phyloP scores from a whole-genome alignment of 352 stramenopile genomes.

The Globisporangium recalcitrans region DNA sequence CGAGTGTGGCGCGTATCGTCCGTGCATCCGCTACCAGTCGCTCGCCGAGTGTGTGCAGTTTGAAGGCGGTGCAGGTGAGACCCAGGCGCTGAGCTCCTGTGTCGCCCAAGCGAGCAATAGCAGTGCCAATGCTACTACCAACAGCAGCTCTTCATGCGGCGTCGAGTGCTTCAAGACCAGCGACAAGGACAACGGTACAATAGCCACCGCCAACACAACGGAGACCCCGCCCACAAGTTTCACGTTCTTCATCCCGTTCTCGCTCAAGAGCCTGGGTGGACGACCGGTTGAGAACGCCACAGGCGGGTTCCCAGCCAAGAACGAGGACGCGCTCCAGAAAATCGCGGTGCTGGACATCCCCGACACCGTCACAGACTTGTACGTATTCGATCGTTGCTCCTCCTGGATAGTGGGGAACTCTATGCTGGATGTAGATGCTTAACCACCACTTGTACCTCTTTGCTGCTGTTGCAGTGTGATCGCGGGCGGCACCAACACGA shows the following conservation, averaged over 20 bases:
- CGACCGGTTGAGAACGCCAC: conserved; percentile 11
- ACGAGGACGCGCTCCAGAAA: conserved; percentile 13
- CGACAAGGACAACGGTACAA: not conserved
- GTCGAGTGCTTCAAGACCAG: conserved; percentile 16
- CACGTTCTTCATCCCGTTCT: conserved; percentile 17
- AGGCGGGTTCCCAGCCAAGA: conserved; percentile 10
- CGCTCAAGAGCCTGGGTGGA: conserved; percentile 3
- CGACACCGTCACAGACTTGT: conserved; percentile 4
- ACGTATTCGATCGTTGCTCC: not conserved
- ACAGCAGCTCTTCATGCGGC: not conserved
- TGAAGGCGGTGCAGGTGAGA: conserved; percentile 4
- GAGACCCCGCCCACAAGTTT: not conserved
- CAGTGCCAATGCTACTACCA: not conserved
- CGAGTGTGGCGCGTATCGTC: not conserved
- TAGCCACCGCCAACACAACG: not conserved
- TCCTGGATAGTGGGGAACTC: not conserved
- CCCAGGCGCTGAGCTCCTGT: conserved; percentile 7
- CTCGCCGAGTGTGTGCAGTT: not conserved
- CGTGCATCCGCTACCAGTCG: conserved; percentile 15
- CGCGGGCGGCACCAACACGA: conserved; percentile 13
- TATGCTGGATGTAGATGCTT: not conserved
- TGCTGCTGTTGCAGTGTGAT: not conserved
- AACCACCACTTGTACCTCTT: not conserved
- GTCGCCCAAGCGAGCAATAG: not conserved
- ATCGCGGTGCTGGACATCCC: conserved; percentile 12